Percentiles rank a stretch among this genome's conserved stretches.
phyloP scores from a whole-genome alignment of 2,329 filamentous ascomycete genomes.

The Penicillium expansum region DNA sequence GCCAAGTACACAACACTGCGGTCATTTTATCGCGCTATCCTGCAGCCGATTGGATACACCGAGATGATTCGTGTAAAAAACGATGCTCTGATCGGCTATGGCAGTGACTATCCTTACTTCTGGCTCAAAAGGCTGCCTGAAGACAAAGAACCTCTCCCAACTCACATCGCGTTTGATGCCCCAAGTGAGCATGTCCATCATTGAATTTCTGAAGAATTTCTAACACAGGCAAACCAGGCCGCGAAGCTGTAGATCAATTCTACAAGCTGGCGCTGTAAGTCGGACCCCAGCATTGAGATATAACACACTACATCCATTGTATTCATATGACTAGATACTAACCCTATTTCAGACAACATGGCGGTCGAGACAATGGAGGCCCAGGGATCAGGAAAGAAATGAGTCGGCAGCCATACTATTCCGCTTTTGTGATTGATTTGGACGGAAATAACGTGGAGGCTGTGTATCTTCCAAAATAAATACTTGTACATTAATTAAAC shows the following conservation, averaged over 20 bases:
- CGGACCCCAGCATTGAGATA: too few species aligned
- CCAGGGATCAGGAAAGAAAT: conserved; percentile 5
- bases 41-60: not conserved
- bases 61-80: conserved; percentile 1
- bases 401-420: conserved; percentile 6
- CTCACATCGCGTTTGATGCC: conserved; percentile 2
- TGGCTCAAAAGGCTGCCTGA: not conserved
- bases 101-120: conserved; percentile 4
- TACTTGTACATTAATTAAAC: not conserved
- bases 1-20: not conserved
- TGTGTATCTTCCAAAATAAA: conserved; percentile 1
- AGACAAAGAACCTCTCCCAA: not conserved
- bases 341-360: not conserved
- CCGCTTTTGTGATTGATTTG: conserved; percentile 1
- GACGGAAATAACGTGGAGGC: conserved; percentile 3
- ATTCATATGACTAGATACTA: not conserved
- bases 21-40: not conserved
- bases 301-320: not conserved
- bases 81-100: conserved; percentile 1
- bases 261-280: conserved; percentile 4
- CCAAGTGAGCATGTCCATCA: not conserved
- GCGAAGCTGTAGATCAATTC: conserved; percentile 4
- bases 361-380: not conserved
- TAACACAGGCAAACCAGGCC: not conserved
- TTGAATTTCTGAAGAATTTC: not conserved